These are phyloP conservation scores for Collybiopsis confluens DNA, from an alignment of 768 basidiomycete species.

Conservation along the genomic window DNA sequence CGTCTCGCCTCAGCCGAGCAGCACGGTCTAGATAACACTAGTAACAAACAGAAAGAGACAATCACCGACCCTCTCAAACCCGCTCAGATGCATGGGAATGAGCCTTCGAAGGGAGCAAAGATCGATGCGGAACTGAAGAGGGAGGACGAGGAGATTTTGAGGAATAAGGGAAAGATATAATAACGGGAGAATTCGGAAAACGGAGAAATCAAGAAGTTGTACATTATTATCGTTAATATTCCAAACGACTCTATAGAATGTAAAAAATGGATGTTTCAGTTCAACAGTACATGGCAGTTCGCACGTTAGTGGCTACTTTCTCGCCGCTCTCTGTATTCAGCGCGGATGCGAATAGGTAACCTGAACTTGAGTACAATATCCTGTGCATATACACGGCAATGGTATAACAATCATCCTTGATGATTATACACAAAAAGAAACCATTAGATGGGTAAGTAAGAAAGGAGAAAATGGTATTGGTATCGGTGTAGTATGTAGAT, in stretches of 20 bases:
- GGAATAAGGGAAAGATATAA: slow-evolving; percentile 32
- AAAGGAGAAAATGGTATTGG: too few species aligned
- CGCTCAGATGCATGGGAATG: slow-evolving; percentile 49
- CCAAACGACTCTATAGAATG: background rate
- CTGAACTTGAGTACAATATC: too few species aligned
- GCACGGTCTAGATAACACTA: slow-evolving; percentile 25
- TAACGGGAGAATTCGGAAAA: background rate
- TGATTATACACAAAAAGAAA: too few species aligned
- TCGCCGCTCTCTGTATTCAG: too few species aligned
- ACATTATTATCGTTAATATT: background rate
- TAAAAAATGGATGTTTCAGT: background rate
- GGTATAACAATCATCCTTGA: too few species aligned
- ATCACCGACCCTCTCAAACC: slow-evolving; percentile 43
- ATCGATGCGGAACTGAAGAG: slow-evolving; percentile 52
- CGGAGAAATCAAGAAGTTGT: background rate
- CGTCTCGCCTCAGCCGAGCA: slow-evolving; percentile 29
- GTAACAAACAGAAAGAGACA: slow-evolving; percentile 24
- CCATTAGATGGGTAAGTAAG: too few species aligned
- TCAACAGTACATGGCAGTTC: too few species aligned
- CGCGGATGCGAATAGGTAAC: too few species aligned
- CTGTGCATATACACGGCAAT: too few species aligned
- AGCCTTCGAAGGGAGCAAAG: slow-evolving; percentile 54
- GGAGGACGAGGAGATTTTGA: slow-evolving; percentile 47
- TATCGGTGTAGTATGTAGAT: too few species aligned
- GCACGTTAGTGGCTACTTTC: too few species aligned